These are phyloP conservation scores for Saururus chinensis DNA, from an alignment of 164 flowering plant genomes.

Conservation along the genomic window DNA sequence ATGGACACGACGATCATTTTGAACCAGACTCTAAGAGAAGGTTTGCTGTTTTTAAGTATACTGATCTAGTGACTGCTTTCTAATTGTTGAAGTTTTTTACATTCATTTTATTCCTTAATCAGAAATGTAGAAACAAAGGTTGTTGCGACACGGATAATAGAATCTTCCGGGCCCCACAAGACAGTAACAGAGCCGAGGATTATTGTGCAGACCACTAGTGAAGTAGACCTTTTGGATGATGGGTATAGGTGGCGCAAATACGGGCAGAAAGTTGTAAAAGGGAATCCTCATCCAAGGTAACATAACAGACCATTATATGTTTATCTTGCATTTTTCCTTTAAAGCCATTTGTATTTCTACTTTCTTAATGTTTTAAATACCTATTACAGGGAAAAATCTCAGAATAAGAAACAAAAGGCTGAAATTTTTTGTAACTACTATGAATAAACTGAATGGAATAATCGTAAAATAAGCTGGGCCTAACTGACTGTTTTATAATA, in stretches of 20 bases:
- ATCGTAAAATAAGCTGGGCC: too few species aligned
- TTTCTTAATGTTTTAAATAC: background rate
- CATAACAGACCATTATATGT: background rate
- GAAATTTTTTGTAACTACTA: too few species aligned
- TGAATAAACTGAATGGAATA: too few species aligned
- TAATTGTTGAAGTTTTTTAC: background rate
- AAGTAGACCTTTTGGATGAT: conserved; percentile 95
- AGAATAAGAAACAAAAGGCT: too few species aligned
- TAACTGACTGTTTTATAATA: too few species aligned
- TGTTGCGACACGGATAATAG: conserved; percentile 24
- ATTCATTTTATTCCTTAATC: conserved; percentile 7
- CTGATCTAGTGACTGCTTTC: background rate
- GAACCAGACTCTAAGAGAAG: conserved; percentile 80
- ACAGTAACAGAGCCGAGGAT: conserved; percentile 77
- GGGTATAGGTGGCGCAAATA: conserved; percentile 98
- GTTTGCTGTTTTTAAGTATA: conserved; percentile 16
- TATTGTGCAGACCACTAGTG: conserved; percentile 92
- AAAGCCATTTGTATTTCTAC: background rate
- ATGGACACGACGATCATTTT: conserved; percentile 32
- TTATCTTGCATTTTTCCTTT: background rate
- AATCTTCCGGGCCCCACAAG: conserved; percentile 32
- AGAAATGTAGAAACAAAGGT: conserved; percentile 40
- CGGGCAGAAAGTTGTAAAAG: conserved; percentile 97
- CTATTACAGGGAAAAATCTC: too few species aligned
- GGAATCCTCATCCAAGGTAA: conserved; percentile 91